Percentiles rank a stretch among this genome's conserved stretches.
Conservation (phyloP, 1,284 basidiomycete species). For the Xerocomus nothofagi region DNA sequence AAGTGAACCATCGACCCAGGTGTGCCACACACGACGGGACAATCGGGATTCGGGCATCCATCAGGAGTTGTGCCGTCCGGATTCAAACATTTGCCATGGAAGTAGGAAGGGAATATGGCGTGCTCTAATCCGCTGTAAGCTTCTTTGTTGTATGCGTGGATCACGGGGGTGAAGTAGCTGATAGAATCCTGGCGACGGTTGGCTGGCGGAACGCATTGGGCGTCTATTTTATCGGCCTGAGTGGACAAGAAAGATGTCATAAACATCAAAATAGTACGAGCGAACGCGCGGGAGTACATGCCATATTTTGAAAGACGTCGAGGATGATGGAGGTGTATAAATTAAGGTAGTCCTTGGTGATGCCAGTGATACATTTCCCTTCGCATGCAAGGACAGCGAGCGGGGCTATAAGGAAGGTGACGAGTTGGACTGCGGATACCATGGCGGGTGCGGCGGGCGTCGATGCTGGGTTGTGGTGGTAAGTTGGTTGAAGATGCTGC, state of each 20-base stretch:
- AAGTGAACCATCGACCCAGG: conserved; percentile 76
- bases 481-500: neutral
- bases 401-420: conserved; percentile 28
- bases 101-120: conserved; percentile 62
- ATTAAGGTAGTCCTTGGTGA: conserved; percentile 53
- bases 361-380: conserved; percentile 61
- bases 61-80: conserved; percentile 52
- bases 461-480: conserved; percentile 1
- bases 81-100: conserved; percentile 73
- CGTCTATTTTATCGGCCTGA: conserved; percentile 41
- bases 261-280: conserved; percentile 1
- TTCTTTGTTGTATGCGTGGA: conserved; percentile 44
- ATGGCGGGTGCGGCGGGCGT: conserved; percentile 17
- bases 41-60: conserved; percentile 77
- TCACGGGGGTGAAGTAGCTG: conserved; percentile 48
- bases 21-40: conserved; percentile 73
- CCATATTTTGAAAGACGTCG: conserved; percentile 25
- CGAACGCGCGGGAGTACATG: conserved; percentile 3
- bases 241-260: neutral
- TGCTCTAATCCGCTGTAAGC: conserved; percentile 46
- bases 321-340: conserved; percentile 42
- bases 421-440: conserved; percentile 23
- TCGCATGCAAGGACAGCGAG: conserved; percentile 57
- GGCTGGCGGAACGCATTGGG: conserved; percentile 35
- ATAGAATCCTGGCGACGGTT: conserved; percentile 34